Conservation (phyloP, 495 filamentous ascomycete genomes). For the Aspergillus campestris region DNA sequence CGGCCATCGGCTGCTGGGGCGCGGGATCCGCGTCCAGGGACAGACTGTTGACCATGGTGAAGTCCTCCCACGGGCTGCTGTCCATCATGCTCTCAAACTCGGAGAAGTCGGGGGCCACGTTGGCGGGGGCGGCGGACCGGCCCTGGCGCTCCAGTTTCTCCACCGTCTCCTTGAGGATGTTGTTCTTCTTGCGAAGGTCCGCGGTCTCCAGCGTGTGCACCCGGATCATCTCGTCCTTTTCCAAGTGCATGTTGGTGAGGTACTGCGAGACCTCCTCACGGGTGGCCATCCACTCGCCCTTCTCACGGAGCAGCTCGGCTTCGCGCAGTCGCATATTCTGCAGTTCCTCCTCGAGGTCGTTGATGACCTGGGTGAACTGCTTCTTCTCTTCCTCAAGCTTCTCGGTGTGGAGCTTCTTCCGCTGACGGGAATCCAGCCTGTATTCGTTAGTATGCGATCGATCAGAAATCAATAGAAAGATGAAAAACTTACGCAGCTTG, state of each 20-base stretch:
- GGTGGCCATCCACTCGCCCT: constrained; percentile 56
- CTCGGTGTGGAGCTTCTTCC: constrained; percentile 98
- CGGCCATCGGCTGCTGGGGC: constrained; percentile 13
- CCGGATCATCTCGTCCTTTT: constrained; percentile 88
- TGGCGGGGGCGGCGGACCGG: constrained; percentile 48
- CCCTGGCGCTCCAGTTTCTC: constrained; percentile 66
- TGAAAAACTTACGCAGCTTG: constrained; percentile 77
- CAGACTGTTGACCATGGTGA: constrained; percentile 59
- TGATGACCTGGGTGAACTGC: constrained; percentile 65
- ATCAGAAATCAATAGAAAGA: constrained; percentile 7
- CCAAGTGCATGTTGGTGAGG: constrained; percentile 65
- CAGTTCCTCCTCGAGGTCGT: constrained; percentile 72
- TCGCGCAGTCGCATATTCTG: constrained; percentile 45
- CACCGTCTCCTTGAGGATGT: constrained; percentile 75
- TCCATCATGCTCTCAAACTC: constrained; percentile 83
- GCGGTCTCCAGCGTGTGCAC: constrained; percentile 88
- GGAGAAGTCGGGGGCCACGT: constrained; percentile 58
- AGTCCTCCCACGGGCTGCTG: constrained; percentile 64
- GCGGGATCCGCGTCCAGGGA: constrained; percentile 39
- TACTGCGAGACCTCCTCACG: constrained; percentile 66
- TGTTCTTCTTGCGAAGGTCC: constrained; percentile 92
- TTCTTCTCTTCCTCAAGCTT: constrained; percentile 96
- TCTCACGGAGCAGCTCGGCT: constrained; percentile 54
- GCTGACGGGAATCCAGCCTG: constrained; percentile 90
- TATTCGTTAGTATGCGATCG: constrained; percentile 23